phyloP scores from a whole-genome alignment of 73 alveolate genomes.

The Paramecium pentaurelia region DNA sequence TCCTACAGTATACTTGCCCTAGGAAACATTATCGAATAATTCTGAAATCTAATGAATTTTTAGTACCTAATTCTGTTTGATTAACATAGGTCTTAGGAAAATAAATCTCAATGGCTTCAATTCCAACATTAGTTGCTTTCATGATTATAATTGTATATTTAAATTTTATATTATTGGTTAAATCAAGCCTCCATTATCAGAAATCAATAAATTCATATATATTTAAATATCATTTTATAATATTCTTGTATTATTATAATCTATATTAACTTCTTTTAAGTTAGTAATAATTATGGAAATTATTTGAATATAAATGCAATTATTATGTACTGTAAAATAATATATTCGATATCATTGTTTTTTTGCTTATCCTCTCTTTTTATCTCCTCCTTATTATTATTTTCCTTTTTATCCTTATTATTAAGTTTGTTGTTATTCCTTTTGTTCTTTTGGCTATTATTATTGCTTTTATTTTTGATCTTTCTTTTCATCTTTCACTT shows the following conservation, averaged over 20 bases:
- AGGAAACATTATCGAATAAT: constrained; percentile 81
- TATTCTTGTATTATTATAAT: not conserved
- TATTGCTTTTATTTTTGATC: not conserved
- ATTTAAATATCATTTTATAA: not conserved
- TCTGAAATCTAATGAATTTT: constrained; percentile 55
- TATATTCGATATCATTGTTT: not conserved
- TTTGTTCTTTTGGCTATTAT: constrained; percentile 10
- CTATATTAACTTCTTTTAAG: not conserved
- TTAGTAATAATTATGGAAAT: not conserved
- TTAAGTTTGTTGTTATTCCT: not conserved
- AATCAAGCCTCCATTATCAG: not conserved
- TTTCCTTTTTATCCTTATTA: not conserved
- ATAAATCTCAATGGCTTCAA: constrained; percentile 88
- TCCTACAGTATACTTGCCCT: constrained; percentile 97
- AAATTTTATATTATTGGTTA: not conserved
- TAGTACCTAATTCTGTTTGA: constrained; percentile 81
- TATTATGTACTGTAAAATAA: constrained; percentile 5
- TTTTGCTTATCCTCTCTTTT: not conserved
- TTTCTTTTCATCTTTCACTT: constrained; percentile 48
- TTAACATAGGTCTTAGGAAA: constrained; percentile 94
- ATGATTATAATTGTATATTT: not conserved
- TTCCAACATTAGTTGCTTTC: constrained; percentile 78
- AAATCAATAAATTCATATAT: not conserved
- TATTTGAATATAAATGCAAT: not conserved
- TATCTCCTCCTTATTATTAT: not conserved